Percentiles rank a stretch among this genome's conserved stretches.
Evolutionary conservation across 2,329 filamentous ascomycete genomes (phyloP).

Genomic region (Arthrobotrys entomopaga): DNA sequence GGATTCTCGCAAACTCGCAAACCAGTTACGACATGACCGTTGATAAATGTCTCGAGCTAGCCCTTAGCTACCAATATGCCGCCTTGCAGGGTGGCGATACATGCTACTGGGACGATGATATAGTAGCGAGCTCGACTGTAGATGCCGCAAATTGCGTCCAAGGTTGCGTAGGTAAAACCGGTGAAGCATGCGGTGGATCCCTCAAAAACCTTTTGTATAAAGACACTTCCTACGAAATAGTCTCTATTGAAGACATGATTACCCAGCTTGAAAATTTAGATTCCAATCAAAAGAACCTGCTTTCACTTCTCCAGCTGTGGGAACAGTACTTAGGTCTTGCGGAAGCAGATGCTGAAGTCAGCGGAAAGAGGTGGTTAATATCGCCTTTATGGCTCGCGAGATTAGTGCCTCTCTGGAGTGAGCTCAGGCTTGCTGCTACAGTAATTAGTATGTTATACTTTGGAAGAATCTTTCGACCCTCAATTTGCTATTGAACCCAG

Average conservation of each 20-base stretch:
- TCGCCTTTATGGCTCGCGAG: too few relatives aligned
- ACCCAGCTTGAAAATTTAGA: slow-evolving; percentile 15
- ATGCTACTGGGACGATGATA: slow-evolving; percentile 33
- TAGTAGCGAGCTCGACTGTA: neutral
- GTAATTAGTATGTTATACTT: slow-evolving; percentile 6
- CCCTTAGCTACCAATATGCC: slow-evolving; percentile 14
- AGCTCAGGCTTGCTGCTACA: neutral
- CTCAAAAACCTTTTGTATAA: slow-evolving; percentile 16
- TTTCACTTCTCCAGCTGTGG: too few relatives aligned
- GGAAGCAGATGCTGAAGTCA: too few relatives aligned
- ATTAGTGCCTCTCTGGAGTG: slow-evolving; percentile 10
- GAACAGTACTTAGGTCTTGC: too few relatives aligned
- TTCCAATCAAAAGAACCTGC: too few relatives aligned
- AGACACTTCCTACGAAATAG: slow-evolving; percentile 3
- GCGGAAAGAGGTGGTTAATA: too few relatives aligned
- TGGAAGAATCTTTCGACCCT: too few relatives aligned
- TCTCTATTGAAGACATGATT: slow-evolving; percentile 30
- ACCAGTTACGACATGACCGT: slow-evolving; percentile 19
- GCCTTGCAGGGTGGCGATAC: slow-evolving; percentile 25
- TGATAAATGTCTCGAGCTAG: slow-evolving; percentile 25
- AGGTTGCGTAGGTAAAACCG: slow-evolving; percentile 20
- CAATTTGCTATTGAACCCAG: too few relatives aligned
- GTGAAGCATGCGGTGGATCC: slow-evolving; percentile 20
- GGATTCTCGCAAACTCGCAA: slow-evolving; percentile 6
- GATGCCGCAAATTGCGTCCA: slow-evolving; percentile 11